Conservation (phyloP, 2,329 filamentous ascomycete species). For the Fusarium sp. region DNA sequence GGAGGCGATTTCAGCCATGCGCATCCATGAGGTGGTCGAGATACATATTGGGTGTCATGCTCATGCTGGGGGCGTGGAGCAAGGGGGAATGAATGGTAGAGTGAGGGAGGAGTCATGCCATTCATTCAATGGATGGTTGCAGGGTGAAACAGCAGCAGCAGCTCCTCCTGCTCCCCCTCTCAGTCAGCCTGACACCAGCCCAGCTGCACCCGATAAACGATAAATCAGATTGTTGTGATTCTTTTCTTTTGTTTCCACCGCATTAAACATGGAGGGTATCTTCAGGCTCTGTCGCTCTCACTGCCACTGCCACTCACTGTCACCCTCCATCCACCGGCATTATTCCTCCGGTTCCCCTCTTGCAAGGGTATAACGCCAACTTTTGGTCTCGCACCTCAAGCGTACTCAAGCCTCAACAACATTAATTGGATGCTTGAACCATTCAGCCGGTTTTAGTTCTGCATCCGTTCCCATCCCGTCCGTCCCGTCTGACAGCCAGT, state of each 20-base stretch:
- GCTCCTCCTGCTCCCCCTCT: background rate
- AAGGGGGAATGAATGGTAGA: background rate
- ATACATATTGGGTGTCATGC: background rate
- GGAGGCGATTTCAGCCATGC: background rate
- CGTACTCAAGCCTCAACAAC: background rate
- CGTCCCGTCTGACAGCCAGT: background rate
- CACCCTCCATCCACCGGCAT: background rate
- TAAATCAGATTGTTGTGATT: background rate
- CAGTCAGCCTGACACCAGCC: background rate
- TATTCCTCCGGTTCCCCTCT: background rate
- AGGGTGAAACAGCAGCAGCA: background rate
- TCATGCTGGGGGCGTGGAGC: background rate
- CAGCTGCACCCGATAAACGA: background rate
- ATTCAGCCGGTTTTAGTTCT: background rate
- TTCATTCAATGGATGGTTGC: background rate
- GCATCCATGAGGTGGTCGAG: background rate
- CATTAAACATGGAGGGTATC: background rate
- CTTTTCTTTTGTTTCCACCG: background rate
- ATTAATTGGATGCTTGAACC: background rate
- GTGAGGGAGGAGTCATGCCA: background rate
- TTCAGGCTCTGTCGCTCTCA: background rate
- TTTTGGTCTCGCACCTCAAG: background rate
- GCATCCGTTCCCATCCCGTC: background rate
- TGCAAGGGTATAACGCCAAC: background rate
- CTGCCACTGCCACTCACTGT: background rate